Percentiles rank a stretch among this genome's conserved stretches.
Conservation (phyloP, 2,329 filamentous ascomycete species). For the Tolypocladium pustulatum region DNA sequence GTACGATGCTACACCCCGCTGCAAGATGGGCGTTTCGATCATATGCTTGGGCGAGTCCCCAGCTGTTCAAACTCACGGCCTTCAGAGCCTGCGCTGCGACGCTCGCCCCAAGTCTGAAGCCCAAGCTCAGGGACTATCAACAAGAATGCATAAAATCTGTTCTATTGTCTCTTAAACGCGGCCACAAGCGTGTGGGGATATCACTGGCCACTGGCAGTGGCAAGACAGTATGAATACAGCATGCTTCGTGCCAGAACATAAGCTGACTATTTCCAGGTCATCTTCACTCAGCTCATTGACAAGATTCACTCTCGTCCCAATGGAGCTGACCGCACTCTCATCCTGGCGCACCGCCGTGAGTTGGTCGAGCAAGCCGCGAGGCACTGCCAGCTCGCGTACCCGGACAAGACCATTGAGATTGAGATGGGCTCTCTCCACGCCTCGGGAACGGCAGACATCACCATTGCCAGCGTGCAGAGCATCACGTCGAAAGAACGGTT, state of each 20-base stretch:
- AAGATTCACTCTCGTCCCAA: slow-evolving; percentile 48
- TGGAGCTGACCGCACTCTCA: slow-evolving; percentile 63
- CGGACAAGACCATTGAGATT: slow-evolving; percentile 70
- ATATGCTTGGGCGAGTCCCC: slow-evolving; percentile 3
- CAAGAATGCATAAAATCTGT: slow-evolving; percentile 86
- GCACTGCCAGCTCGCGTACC: slow-evolving; percentile 76
- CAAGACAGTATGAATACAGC: slow-evolving; percentile 56
- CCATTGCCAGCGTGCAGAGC: slow-evolving; percentile 81
- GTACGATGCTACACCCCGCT: slow-evolving; percentile 24
- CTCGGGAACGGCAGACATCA: slow-evolving; percentile 78
- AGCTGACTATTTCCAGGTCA: slow-evolving; percentile 45
- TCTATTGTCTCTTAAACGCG: slow-evolving; percentile 53
- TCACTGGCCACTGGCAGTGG: slow-evolving; percentile 82
- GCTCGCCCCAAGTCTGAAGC: slow-evolving; percentile 12
- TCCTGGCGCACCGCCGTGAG: slow-evolving; percentile 85
- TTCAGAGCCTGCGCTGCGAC: slow-evolving; percentile 14
- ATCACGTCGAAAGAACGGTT: slow-evolving; percentile 68
- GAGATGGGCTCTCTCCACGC: slow-evolving; percentile 80
- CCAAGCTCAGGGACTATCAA: slow-evolving; percentile 73
- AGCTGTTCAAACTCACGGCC: slow-evolving; percentile 3
- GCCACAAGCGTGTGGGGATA: slow-evolving; percentile 70
- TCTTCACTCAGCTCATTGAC: slow-evolving; percentile 91
- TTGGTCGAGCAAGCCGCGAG: slow-evolving; percentile 86
- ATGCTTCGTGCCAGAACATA: not conserved
- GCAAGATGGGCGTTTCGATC: slow-evolving; percentile 16